These are phyloP conservation scores for Syncephalastrum sp. DNA, from an alignment of 371 early-diverging fungal genomes.

Conservation along the genomic window DNA sequence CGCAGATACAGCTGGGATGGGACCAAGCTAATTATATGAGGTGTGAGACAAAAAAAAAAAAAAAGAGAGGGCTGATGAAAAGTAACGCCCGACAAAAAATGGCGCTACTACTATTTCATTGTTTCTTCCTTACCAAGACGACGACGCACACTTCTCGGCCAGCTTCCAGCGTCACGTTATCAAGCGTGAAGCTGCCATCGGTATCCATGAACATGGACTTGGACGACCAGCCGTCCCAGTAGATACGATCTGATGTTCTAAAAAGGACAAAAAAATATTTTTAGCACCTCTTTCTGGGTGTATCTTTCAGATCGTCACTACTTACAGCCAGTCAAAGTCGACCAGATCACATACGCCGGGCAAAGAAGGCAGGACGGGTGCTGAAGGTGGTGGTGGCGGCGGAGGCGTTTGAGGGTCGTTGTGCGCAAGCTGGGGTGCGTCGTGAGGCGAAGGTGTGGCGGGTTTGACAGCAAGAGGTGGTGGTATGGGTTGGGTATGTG, in stretches of 20 bases:
- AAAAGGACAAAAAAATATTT: slow-evolving; percentile 4
- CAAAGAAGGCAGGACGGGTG: slow-evolving; percentile 1
- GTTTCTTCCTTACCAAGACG: slow-evolving; percentile 18
- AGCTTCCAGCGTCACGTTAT: slow-evolving; percentile 14
- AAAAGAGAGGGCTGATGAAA: not conserved
- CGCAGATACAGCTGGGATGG: slow-evolving; percentile 32
- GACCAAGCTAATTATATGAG: slow-evolving; percentile 27
- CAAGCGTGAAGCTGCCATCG: slow-evolving; percentile 23
- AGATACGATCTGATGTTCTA: slow-evolving; percentile 23
- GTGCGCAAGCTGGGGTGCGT: not conserved
- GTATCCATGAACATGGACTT: slow-evolving; percentile 26
- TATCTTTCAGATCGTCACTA: not conserved
- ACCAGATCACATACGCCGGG: slow-evolving; percentile 19
- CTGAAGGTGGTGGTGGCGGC: slow-evolving; percentile 10
- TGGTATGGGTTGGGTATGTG: too few species aligned
- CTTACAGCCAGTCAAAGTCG: slow-evolving; percentile 36
- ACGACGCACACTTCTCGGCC: slow-evolving; percentile 23
- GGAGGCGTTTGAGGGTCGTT: slow-evolving; percentile 3
- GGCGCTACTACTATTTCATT: slow-evolving; percentile 1
- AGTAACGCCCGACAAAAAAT: slow-evolving; percentile 3
- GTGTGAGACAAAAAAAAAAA: slow-evolving; percentile 2
- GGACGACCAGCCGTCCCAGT: slow-evolving; percentile 33
- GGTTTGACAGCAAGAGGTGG: slow-evolving; percentile 6
- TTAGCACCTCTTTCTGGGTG: not conserved
- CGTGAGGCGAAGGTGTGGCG: slow-evolving; percentile 11